Percentiles rank a stretch among this genome's conserved stretches.
phyloP scores from a whole-genome alignment of 2,329 filamentous ascomycete species.

The Penicillium sp. region DNA sequence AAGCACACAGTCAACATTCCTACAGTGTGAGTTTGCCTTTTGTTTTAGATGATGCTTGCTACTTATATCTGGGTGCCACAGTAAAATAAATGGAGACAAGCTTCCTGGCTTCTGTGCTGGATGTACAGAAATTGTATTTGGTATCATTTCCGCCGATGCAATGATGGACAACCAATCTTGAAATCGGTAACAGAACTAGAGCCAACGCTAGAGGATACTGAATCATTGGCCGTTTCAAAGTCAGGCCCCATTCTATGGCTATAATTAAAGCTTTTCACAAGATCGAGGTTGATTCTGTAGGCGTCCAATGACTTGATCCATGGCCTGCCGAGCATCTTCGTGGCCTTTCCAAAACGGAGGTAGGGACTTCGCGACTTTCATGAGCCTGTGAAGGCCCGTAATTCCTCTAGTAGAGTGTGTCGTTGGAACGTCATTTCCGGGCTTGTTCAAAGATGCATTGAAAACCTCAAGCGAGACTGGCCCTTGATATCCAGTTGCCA shows the following conservation, averaged over 20 bases:
- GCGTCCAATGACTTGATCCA: not conserved
- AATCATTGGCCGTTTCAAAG: not conserved
- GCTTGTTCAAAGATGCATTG: slow-evolving; percentile 29
- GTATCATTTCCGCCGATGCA: too few relatives aligned
- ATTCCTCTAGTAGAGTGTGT: not conserved
- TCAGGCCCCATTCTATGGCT: not conserved
- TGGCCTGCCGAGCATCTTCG: not conserved
- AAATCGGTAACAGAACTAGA: too few relatives aligned
- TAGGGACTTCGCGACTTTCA: not conserved
- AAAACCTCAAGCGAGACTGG: slow-evolving; percentile 38
- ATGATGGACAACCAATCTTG: too few relatives aligned
- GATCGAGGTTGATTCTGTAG: not conserved
- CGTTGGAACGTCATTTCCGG: slow-evolving; percentile 8
- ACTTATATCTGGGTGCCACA: too few relatives aligned
- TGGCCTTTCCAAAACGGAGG: not conserved
- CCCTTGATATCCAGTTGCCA: slow-evolving; percentile 34
- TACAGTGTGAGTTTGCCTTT: too few relatives aligned
- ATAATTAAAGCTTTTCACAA: not conserved
- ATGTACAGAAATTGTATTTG: too few relatives aligned
- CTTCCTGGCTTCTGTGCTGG: too few relatives aligned
- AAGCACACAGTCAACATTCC: too few relatives aligned
- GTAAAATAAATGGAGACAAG: too few relatives aligned
- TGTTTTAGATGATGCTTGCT: too few relatives aligned
- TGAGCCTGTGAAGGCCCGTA: not conserved
- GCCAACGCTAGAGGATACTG: not conserved